phyloP scores from a whole-genome alignment of 768 basidiomycete species.

The Coprinellus micaceus region DNA sequence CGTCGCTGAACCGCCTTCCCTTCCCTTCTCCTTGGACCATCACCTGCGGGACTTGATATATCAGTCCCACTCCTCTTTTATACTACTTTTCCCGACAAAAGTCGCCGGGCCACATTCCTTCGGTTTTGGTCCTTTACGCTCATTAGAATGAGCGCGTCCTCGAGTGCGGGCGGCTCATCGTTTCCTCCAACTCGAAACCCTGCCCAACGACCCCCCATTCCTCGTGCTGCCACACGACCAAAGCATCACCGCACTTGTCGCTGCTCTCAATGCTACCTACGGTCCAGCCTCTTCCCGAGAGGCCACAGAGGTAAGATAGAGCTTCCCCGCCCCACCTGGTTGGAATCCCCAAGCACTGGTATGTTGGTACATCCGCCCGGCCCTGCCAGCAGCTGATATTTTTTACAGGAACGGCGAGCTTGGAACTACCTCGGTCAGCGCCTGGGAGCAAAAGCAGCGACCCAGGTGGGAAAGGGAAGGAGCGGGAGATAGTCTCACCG shows the following conservation, averaged over 20 bases:
- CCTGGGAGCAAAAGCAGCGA: neutral
- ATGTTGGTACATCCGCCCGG: neutral
- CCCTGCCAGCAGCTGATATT: neutral
- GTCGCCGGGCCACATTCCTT: conserved; percentile 1
- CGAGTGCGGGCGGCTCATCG: conserved; percentile 4
- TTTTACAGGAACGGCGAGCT: neutral
- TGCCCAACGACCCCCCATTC: neutral
- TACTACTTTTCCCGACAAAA: conserved; percentile 8
- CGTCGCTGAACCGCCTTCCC: neutral
- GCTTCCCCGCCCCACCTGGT: conserved; percentile 6
- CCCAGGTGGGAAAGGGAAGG: conserved; percentile 5
- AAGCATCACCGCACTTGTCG: conserved; percentile 2
- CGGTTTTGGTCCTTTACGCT: conserved; percentile 8
- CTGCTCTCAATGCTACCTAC: conserved; percentile 5
- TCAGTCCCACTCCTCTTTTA: conserved; percentile 1
- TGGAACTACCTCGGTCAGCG: neutral
- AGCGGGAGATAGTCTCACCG: neutral
- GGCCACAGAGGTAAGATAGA: conserved; percentile 1
- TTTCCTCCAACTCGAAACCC: conserved; percentile 5
- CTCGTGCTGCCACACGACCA: neutral
- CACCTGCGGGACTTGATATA: neutral
- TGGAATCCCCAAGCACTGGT: neutral
- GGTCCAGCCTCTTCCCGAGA: conserved; percentile 4
- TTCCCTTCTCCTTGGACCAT: neutral
- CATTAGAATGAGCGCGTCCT: conserved; percentile 9